Percentiles rank a stretch among this genome's conserved stretches.
phyloP scores from a whole-genome alignment of 805 yeast genomes.

The Wickerhamomyces chambardii region DNA sequence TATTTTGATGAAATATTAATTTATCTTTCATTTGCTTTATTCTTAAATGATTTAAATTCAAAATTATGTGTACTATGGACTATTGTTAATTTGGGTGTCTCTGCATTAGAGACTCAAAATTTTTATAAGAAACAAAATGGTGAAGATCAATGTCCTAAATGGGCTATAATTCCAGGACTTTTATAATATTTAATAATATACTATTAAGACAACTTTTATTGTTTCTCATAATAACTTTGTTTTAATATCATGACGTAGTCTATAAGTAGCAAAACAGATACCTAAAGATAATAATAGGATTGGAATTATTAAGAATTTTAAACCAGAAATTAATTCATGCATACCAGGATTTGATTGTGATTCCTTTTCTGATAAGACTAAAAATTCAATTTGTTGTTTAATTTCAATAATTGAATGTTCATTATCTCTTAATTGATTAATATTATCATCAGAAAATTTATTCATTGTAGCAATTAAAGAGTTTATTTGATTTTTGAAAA shows the following conservation, averaged over 20 bases:
- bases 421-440: conserved; percentile 15
- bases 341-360: conserved; percentile 10
- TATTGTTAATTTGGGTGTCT: conserved; percentile 37
- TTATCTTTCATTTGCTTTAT: conserved; percentile 28
- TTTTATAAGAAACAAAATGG: conserved; percentile 28
- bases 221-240: conserved; percentile 38
- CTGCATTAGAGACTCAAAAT: conserved; percentile 42
- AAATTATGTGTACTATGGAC: conserved; percentile 20
- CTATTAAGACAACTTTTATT: neutral
- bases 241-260: conserved; percentile 53
- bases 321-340: conserved; percentile 13
- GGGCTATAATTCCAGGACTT: conserved; percentile 30
- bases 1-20: conserved; percentile 58
- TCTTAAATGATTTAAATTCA: conserved; percentile 10
- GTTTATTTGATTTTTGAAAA: conserved; percentile 2
- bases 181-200: conserved; percentile 7
- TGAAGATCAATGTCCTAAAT: conserved; percentile 16
- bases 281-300: conserved; percentile 18
- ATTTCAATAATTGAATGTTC: conserved; percentile 12
- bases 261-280: conserved; percentile 37
- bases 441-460: conserved; percentile 12
- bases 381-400: conserved; percentile 8
- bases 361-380: conserved; percentile 15
- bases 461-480: conserved; percentile 1
- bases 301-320: conserved; percentile 18